Percentiles rank a stretch among this genome's conserved stretches.
phyloP scores from a whole-genome alignment of 179 eudicot genomes.

The Dionaea muscipula region DNA sequence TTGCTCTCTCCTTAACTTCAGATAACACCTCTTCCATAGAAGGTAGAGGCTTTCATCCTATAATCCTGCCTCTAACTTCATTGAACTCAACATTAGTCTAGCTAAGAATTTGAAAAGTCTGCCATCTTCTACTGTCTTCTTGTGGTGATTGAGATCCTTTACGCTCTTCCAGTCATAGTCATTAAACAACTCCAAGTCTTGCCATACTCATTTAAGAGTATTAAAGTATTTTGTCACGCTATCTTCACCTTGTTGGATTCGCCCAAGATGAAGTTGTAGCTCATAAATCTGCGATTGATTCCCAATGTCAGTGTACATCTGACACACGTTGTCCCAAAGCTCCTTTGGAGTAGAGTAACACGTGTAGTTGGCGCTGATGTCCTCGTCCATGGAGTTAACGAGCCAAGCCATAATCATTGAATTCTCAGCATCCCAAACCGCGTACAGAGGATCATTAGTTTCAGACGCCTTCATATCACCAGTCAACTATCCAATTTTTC shows the following conservation, averaged over 20 bases:
- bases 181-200: constrained; percentile 3
- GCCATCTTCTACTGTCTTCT: background rate
- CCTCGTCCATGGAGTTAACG: constrained; percentile 3
- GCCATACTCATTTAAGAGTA: background rate
- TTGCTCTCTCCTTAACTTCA: too few relatives aligned
- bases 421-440: constrained; percentile 1
- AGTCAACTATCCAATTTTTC: background rate
- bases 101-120: background rate
- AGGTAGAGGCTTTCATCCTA: background rate
- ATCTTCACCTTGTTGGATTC: background rate
- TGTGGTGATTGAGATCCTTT: background rate
- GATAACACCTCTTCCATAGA: too few relatives aligned
- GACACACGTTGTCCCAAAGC: constrained; percentile 1
- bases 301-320: constrained; percentile 1
- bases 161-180: background rate
- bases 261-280: background rate
- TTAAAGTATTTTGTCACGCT: background rate
- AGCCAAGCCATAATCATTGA: constrained; percentile 7
- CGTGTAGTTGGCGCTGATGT: background rate
- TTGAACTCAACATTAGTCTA: background rate
- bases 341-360: background rate
- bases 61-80: constrained; percentile 1
- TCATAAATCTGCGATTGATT: background rate
- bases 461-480: background rate
- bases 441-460: background rate